phyloP scores from a whole-genome alignment of 2,329 filamentous ascomycete species.

The Nakataea oryzae region DNA sequence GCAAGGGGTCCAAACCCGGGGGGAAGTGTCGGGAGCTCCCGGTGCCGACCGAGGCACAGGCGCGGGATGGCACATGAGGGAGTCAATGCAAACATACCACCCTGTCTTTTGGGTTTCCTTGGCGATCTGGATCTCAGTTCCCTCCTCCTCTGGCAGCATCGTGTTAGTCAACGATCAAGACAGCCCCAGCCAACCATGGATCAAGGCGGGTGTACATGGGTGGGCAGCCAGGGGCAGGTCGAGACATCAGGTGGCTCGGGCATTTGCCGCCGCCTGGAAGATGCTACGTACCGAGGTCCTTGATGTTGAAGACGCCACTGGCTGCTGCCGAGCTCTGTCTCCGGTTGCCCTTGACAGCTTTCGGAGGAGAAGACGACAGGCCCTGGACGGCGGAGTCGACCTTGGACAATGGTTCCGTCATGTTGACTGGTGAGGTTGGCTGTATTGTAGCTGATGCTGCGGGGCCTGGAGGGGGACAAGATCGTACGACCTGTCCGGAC shows the following conservation, averaged over 20 bases:
- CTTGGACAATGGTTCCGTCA: conserved; percentile 60
- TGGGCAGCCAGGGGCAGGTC: background rate
- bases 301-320: conserved; percentile 70
- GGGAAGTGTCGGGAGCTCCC: background rate
- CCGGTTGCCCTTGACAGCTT: conserved; percentile 46
- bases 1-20: background rate
- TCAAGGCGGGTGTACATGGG: background rate
- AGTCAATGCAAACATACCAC: conserved; percentile 51
- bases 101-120: conserved; percentile 79
- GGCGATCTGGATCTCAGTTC: conserved; percentile 61
- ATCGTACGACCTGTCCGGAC: background rate
- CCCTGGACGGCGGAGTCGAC: conserved; percentile 87
- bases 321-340: conserved; percentile 63
- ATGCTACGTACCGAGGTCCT: conserved; percentile 67
- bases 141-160: conserved; percentile 57
- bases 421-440: conserved; percentile 14
- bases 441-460: background rate
- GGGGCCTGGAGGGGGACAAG: background rate
- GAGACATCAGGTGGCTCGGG: background rate
- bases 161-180: background rate
- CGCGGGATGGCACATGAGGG: conserved; percentile 3
- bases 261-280: background rate
- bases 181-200: background rate
- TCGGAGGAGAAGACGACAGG: conserved; percentile 55
- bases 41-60: background rate